Conservation (phyloP, 495 filamentous ascomycete species). For the Annulohypoxylon nitens region DNA sequence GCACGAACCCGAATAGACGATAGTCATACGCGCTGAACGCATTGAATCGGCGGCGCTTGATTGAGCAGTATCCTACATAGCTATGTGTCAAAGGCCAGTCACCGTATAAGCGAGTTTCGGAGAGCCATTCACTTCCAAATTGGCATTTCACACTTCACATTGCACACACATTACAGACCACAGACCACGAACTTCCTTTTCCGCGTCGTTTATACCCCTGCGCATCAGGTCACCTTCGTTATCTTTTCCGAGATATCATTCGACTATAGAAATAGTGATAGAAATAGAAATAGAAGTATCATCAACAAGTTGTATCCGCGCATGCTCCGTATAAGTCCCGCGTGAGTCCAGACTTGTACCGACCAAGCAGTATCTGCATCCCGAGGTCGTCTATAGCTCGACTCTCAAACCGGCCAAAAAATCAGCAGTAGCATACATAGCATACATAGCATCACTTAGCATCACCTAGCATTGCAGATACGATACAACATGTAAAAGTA, state of each 20-base stretch:
- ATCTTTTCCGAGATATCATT: slow-evolving; percentile 1
- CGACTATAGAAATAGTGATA: neutral
- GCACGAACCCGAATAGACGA: slow-evolving; percentile 15
- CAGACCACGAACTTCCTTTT: slow-evolving; percentile 23
- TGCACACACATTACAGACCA: slow-evolving; percentile 15
- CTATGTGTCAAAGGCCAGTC: slow-evolving; percentile 32
- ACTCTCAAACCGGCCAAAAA: neutral
- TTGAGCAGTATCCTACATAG: slow-evolving; percentile 25
- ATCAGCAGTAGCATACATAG: neutral
- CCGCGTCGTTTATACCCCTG: slow-evolving; percentile 32
- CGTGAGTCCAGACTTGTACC: slow-evolving; percentile 29
- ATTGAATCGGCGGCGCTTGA: slow-evolving; percentile 29
- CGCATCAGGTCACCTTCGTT: slow-evolving; percentile 19
- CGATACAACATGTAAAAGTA: slow-evolving; percentile 3
- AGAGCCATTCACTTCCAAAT: slow-evolving; percentile 12
- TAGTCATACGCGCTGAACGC: slow-evolving; percentile 35
- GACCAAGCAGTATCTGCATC: slow-evolving; percentile 19
- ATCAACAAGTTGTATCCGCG: neutral
- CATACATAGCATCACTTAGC: no score
- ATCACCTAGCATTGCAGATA: slow-evolving; percentile 5
- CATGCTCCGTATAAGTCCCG: slow-evolving; percentile 5
- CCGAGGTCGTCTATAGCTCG: neutral
- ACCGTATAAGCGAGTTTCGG: slow-evolving; percentile 38
- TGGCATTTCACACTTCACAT: neutral
- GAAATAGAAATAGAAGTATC: neutral